Base-by-base conservation (phyloP, 2,329 filamentous ascomycete genomes). In the Colletotrichum chrysophilum region DNA sequence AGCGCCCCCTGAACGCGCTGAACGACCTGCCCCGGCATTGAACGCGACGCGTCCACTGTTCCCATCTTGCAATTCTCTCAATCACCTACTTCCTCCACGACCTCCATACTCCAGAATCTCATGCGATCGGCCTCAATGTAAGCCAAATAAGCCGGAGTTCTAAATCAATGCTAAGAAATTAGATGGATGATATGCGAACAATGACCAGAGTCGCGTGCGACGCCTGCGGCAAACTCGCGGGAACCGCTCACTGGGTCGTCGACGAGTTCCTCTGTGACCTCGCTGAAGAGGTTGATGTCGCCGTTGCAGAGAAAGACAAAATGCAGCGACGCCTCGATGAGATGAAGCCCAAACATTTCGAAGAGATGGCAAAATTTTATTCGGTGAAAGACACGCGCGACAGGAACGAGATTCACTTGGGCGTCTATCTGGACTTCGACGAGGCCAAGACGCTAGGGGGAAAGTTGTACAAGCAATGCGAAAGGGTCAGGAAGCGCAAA, bases 121-220 rank as follows among this genome's bases (percentile, higher is more conserved):
- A 43, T 4, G 16, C 34, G 38, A 43, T 1, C n/a, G 18, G 18
- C 8, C 5, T 9, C 1, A 10, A 43, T 0, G 1, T 43, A 10
- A 43, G 38, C 18, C 0, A 43, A n/a, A 43, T 0, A 0, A 43
- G 18, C 38, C 38, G 0, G 0, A 10, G 0, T 4, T 5, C 8
- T 8, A 0, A n/a, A 43, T 8, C 2, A n/a, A 18, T 43, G 38
- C 38, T 43, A n/a, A 43, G 1, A 10, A 9, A 43, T 43, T 18
- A 18, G 16, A 43, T 43, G 36, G 7, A 43, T 9, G 36, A 18
- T 3, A 1, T 18, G 16, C 16, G 4, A 5, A 18, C 36, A 43
- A 43, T 5, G 36, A 43, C 36, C 16, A 16, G 5, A 43, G 38
- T n/a, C 38, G 38, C 38, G 8, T 43, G 16, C 38, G 18, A 43